These are phyloP conservation scores for Aureococcus anophagefferens DNA, from an alignment of 108 stramenopile species.

Conservation along the genomic window DNA sequence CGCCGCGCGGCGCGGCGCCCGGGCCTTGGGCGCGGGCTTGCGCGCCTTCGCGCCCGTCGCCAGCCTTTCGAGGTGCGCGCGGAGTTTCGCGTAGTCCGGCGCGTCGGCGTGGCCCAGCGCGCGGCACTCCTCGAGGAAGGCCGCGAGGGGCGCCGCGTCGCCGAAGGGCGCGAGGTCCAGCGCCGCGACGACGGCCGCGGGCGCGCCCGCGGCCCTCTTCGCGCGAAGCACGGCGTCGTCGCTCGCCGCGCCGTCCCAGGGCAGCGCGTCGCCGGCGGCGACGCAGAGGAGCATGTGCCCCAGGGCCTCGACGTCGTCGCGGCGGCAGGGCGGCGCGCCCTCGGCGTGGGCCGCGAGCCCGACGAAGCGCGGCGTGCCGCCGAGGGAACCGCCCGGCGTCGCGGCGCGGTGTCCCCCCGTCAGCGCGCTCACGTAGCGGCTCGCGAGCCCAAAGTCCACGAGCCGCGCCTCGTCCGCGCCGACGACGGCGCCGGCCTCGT, in stretches of 20 bases:
- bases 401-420: background rate
- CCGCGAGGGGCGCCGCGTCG: background rate
- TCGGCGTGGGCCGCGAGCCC: background rate
- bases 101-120: background rate
- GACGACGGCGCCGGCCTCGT: background rate
- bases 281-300: background rate
- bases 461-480: background rate
- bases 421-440: background rate
- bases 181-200: background rate
- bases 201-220: background rate
- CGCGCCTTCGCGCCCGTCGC: too few species aligned
- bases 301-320: conserved; percentile 6
- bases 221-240: background rate
- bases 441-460: background rate
- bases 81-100: background rate
- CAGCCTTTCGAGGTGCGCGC: background rate
- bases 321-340: background rate
- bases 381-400: background rate
- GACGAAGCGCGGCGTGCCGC: background rate
- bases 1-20: too few species aligned
- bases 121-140: background rate
- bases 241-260: background rate
- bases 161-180: background rate
- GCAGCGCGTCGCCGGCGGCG: background rate
- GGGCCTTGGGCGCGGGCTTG: too few species aligned